A percentile compares a stretch with the other conserved stretches of the same genome.
Conservation (phyloP, 169 alveolate genomes). For the Perkinsus marinus region DNA sequence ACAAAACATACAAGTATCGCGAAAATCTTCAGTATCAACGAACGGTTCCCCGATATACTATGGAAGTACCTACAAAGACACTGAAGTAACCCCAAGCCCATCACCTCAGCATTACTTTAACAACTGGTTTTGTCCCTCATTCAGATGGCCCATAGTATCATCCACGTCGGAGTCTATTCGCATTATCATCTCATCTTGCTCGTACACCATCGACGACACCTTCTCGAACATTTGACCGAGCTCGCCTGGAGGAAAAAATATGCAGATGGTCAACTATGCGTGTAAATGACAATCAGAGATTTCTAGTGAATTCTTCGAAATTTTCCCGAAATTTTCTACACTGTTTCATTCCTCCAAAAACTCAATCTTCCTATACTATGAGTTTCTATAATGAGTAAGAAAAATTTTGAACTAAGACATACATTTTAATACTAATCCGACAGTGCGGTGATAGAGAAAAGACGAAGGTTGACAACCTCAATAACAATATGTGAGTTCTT, state of each 20-base stretch:
- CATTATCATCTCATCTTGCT: not conserved
- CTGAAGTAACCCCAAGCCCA: no score
- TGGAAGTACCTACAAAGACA: not conserved
- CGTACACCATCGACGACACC: not conserved
- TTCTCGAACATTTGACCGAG: not conserved
- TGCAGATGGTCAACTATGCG: no score
- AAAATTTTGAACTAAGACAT: no score
- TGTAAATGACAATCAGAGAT: no score
- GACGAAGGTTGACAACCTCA: not conserved
- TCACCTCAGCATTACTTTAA: no score
- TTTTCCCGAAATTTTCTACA: no score
- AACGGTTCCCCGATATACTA: not conserved
- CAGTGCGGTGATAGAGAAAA: not conserved
- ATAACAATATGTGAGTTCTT: no score
- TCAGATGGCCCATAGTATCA: not conserved
- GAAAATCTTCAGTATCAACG: not conserved
- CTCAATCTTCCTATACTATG: no score
- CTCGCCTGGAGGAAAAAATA: not conserved
- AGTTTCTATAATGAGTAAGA: no score
- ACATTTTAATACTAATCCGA: no score
- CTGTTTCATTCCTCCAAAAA: not conserved
- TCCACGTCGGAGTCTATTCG: not conserved
- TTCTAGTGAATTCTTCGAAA: no score
- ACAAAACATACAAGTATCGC: not conserved
- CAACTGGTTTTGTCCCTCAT: not conserved